These are phyloP conservation scores for Dittrichia graveolens DNA, from an alignment of 129 eudicot species.

Conservation along the genomic window DNA sequence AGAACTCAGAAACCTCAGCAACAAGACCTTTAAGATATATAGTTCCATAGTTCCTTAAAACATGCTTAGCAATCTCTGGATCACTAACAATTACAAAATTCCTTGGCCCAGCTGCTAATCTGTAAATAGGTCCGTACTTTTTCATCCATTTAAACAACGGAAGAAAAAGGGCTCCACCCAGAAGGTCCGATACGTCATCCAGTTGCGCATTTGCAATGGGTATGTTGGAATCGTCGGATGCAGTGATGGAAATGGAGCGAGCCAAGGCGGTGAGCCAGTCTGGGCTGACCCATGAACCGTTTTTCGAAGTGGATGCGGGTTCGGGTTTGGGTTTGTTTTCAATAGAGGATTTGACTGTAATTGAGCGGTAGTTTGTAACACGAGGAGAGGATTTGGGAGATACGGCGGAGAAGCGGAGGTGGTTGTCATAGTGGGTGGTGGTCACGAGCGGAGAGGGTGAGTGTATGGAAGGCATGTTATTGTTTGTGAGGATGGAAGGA, in stretches of 20 bases:
- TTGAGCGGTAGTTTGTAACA: conserved; percentile 22
- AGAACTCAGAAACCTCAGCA: conserved; percentile 91
- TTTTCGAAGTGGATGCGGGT: conserved; percentile 33
- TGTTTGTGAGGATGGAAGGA: background rate
- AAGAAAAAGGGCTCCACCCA: conserved; percentile 93
- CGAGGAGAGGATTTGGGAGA: conserved; percentile 9
- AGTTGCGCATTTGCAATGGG: conserved; percentile 83
- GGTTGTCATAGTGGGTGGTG: conserved; percentile 8
- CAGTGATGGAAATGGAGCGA: conserved; percentile 43
- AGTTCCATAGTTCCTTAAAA: conserved; percentile 75
- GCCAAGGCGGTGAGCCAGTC: conserved; percentile 83
- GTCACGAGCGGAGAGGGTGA: conserved; percentile 30
- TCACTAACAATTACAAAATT: conserved; percentile 89
- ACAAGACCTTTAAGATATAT: conserved; percentile 88
- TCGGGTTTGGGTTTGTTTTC: conserved; percentile 44
- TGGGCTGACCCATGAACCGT: conserved; percentile 92
- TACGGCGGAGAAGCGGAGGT: conserved; percentile 36
- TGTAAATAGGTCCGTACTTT: conserved; percentile 74
- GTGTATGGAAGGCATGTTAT: conserved; percentile 28
- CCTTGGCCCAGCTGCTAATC: conserved; percentile 89
- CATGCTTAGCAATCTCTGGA: conserved; percentile 88
- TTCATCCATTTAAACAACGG: conserved; percentile 97
- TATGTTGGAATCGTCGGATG: conserved; percentile 65
- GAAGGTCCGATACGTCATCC: conserved; percentile 85
- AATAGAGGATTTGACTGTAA: conserved; percentile 58